These are phyloP conservation scores for Cyamopsis tetragonoloba DNA, from an alignment of 306 rosid species.

Conservation along the genomic window DNA sequence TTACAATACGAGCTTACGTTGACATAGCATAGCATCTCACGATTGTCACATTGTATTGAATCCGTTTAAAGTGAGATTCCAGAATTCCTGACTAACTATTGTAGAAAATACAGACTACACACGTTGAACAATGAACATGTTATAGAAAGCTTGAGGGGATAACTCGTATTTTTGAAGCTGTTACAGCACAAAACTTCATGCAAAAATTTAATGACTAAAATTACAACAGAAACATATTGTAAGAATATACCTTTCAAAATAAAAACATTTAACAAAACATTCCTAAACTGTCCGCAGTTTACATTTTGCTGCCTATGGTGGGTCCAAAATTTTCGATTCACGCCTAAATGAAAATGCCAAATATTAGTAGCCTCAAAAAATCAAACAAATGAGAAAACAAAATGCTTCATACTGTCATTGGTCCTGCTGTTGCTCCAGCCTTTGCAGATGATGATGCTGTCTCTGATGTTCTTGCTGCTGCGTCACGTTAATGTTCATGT, in stretches of 20 bases:
- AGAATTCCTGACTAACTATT: too few relatives aligned
- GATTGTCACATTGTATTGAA: too few relatives aligned
- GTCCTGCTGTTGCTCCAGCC: not conserved
- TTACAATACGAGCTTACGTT: too few relatives aligned
- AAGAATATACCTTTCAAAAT: not conserved
- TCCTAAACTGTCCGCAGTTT: not conserved
- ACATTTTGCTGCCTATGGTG: not conserved
- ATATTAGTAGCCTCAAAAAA: not conserved
- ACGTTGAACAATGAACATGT: too few relatives aligned
- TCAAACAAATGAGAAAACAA: not conserved
- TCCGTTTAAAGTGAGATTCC: too few relatives aligned
- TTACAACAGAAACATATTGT: not conserved
- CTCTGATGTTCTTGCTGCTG: conserved; percentile 14
- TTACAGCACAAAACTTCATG: not conserved
- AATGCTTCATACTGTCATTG: conserved; percentile 15
- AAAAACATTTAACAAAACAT: not conserved
- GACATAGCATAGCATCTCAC: too few relatives aligned
- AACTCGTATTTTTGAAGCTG: too few relatives aligned
- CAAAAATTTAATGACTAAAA: not conserved
- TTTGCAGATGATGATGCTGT: conserved; percentile 16
- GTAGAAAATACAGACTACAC: too few relatives aligned
- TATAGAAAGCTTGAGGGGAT: too few relatives aligned
- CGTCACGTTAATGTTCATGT: conserved; percentile 23
- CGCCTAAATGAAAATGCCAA: not conserved
- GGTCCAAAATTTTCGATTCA: not conserved